These are phyloP conservation scores for Sporobolomyces phaffii DNA, from an alignment of 768 basidiomycete species.

Conservation along the genomic window DNA sequence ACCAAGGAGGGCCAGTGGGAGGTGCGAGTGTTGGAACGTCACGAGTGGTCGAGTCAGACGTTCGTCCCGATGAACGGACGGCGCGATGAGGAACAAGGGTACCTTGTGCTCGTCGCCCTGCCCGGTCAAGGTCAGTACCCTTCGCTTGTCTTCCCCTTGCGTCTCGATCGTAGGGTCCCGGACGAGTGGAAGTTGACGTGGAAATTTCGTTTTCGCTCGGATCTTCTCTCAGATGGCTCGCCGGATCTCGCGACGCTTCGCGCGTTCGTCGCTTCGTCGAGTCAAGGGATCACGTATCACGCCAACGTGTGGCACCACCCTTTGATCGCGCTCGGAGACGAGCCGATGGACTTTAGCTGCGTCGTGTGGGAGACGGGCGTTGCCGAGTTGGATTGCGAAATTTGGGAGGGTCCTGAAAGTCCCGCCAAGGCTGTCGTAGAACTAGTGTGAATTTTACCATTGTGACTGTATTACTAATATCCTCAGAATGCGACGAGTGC, in stretches of 20 bases:
- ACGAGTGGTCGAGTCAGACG: slow-evolving; percentile 80
- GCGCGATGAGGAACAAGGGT: slow-evolving; percentile 51
- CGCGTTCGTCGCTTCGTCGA: slow-evolving; percentile 71
- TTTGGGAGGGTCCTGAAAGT: slow-evolving; percentile 48
- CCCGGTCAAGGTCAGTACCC: slow-evolving; percentile 54
- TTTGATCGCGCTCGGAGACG: slow-evolving; percentile 61
- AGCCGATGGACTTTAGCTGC: slow-evolving; percentile 55
- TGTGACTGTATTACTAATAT: background rate
- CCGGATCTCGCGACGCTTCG: slow-evolving; percentile 70
- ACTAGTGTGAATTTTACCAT: slow-evolving; percentile 10
- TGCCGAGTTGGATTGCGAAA: slow-evolving; percentile 70
- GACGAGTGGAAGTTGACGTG: too few relatives aligned
- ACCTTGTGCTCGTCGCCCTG: slow-evolving; percentile 79
- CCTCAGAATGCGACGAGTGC: too few relatives aligned
- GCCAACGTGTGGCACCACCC: slow-evolving; percentile 91
- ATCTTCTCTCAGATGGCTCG: slow-evolving; percentile 61
- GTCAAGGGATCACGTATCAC: slow-evolving; percentile 81
- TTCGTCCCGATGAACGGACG: slow-evolving; percentile 98
- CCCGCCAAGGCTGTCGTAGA: slow-evolving; percentile 35
- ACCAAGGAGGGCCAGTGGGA: slow-evolving; percentile 49
- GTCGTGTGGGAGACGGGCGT: slow-evolving; percentile 90
- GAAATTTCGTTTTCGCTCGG: too few relatives aligned
- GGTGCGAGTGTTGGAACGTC: slow-evolving; percentile 76
- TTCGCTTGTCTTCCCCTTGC: too few relatives aligned
- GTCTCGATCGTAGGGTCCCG: too few relatives aligned